Conservation (phyloP, 768 basidiomycete genomes). For the Mycena metata region DNA sequence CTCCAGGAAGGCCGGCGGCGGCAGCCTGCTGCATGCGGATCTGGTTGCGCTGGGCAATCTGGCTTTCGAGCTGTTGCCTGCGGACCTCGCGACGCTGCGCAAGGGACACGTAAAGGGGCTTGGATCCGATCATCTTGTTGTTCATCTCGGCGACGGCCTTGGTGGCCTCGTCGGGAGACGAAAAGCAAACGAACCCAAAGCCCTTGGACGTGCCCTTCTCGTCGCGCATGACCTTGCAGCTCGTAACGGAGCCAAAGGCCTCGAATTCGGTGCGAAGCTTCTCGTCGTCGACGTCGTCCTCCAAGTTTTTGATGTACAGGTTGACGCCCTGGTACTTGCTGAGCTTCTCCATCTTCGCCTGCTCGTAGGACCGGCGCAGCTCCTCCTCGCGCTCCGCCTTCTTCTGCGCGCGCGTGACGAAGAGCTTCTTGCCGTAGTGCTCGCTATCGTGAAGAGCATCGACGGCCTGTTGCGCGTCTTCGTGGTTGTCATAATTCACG, state of each 20-base stretch:
- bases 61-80: constrained; percentile 97
- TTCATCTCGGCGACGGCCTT: constrained; percentile 99
- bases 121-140: constrained; percentile 99
- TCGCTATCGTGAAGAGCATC: constrained; percentile 91
- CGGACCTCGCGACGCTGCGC: constrained; percentile 99
- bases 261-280: constrained; percentile 97
- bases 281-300: constrained; percentile 98
- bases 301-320: constrained; percentile 99
- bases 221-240: constrained; percentile 99
- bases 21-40: constrained; percentile 97
- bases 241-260: constrained; percentile 96
- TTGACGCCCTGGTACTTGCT: constrained; percentile 99
- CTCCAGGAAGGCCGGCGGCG: constrained; percentile 85
- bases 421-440: constrained; percentile 88
- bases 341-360: constrained; percentile 96
- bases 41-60: constrained; percentile 98
- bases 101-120: constrained; percentile 98
- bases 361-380: constrained; percentile 92
- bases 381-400: constrained; percentile 99
- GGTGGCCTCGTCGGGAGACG: constrained; percentile 97
- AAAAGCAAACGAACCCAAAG: constrained; percentile 99
- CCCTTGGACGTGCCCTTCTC: constrained; percentile 94
- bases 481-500: constrained; percentile 95
- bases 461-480: constrained; percentile 91
- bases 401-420: constrained; percentile 97